Percentiles rank a stretch among this genome's conserved stretches.
These are phyloP conservation scores for Epichloe sibirici DNA, from an alignment of 2,329 filamentous ascomycete species.

Conservation along the genomic window DNA sequence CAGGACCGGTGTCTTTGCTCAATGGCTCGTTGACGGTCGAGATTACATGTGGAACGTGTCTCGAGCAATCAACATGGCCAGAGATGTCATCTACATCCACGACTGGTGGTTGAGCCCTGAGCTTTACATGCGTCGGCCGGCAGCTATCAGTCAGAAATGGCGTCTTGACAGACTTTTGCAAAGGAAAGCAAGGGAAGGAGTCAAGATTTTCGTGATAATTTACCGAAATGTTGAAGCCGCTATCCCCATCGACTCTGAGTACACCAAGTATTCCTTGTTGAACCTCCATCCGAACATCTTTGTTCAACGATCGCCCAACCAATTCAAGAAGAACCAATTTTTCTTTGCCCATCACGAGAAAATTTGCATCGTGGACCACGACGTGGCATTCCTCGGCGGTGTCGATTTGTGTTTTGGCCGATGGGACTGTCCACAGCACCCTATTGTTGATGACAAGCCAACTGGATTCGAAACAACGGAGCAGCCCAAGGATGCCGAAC, in stretches of 20 bases:
- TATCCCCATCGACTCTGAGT: slow-evolving; percentile 94
- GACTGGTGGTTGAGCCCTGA: slow-evolving; percentile 99
- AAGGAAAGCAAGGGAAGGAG: slow-evolving; percentile 83
- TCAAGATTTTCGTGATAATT: slow-evolving; percentile 96
- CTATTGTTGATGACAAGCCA: slow-evolving; percentile 80
- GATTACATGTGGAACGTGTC: slow-evolving; percentile 99
- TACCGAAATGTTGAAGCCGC: slow-evolving; percentile 97
- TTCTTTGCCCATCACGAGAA: slow-evolving; percentile 99
- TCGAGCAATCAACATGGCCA: slow-evolving; percentile 89
- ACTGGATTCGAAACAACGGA: slow-evolving; percentile 81
- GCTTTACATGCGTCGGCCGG: slow-evolving; percentile 84
- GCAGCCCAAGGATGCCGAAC: slow-evolving; percentile 71
- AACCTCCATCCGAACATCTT: slow-evolving; percentile 95
- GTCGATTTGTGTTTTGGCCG: slow-evolving; percentile 94
- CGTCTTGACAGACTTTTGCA: slow-evolving; percentile 86
- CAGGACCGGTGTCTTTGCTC: slow-evolving; percentile 72
- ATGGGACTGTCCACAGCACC: slow-evolving; percentile 94
- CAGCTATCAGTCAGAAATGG: slow-evolving; percentile 97
- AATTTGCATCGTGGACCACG: slow-evolving; percentile 92
- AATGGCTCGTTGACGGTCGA: slow-evolving; percentile 92
- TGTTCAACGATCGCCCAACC: slow-evolving; percentile 90
- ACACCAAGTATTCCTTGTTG: slow-evolving; percentile 91
- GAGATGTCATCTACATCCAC: slow-evolving; percentile 96
- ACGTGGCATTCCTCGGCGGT: slow-evolving; percentile 87
- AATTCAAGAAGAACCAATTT: slow-evolving; percentile 97